These are phyloP conservation scores for Gloeostereum incarnatum DNA, from an alignment of 768 basidiomycete genomes.

Conservation along the genomic window DNA sequence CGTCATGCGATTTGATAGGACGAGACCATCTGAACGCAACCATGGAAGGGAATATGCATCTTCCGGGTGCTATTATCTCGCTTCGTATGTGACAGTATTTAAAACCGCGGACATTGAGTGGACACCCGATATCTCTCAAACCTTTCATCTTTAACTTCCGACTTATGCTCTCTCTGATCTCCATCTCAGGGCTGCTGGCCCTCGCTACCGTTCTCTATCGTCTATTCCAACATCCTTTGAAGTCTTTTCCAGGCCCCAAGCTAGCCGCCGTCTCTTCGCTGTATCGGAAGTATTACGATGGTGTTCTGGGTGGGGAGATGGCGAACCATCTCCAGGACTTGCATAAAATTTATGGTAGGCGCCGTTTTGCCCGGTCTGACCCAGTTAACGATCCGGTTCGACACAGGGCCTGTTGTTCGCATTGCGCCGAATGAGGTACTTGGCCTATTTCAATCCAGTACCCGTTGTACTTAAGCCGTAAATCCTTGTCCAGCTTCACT, in stretches of 20 bases:
- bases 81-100: no score
- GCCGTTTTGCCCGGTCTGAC: neutral
- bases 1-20: no score
- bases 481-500: slow-evolving; percentile 21
- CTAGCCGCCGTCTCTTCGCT: slow-evolving; percentile 16
- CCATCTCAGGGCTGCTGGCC: no score
- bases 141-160: no score
- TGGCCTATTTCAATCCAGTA: neutral
- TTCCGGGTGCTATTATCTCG: no score
- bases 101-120: no score
- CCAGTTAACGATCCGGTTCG: neutral
- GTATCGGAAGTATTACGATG: slow-evolving; percentile 19
- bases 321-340: slow-evolving; percentile 17
- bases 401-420: slow-evolving; percentile 24
- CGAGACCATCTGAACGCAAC: no score
- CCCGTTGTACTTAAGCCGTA: neutral
- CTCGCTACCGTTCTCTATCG: slow-evolving; percentile 12
- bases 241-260: slow-evolving; percentile 18
- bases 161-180: no score
- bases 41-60: no score
- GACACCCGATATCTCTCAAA: no score
- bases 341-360: slow-evolving; percentile 17
- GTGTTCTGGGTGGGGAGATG: slow-evolving; percentile 14
- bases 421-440: slow-evolving; percentile 26
- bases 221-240: slow-evolving; percentile 17